Conservation (phyloP, 768 basidiomycete genomes). For the Hydnomerulius pinastri region DNA sequence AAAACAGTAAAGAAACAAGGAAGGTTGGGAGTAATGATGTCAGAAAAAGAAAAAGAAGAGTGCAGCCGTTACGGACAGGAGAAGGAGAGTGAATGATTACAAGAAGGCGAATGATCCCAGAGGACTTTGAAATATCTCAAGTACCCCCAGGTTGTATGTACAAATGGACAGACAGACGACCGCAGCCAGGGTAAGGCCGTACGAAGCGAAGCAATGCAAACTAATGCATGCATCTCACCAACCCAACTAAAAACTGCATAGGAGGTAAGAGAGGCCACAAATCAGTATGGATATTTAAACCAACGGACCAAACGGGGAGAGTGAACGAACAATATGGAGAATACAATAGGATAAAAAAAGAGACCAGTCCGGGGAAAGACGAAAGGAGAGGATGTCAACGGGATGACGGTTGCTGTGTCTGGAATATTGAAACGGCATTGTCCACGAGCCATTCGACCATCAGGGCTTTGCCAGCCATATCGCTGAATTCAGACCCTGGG, state of each 20-base stretch:
- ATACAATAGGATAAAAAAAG: conserved; percentile 32
- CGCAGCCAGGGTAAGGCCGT: no score
- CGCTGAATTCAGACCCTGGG: conserved; percentile 86
- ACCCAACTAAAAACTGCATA: conserved; percentile 6
- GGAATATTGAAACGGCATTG: conserved; percentile 66
- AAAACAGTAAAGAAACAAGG: conserved; percentile 4
- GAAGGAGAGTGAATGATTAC: neutral
- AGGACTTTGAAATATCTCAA: neutral
- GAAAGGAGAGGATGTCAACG: conserved; percentile 14
- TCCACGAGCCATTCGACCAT: conserved; percentile 95
- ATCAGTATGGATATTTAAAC: conserved; percentile 11
- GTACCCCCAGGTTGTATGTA: neutral
- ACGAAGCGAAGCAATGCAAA: neutral
- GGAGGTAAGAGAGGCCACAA: conserved; percentile 15
- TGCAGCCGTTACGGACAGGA: neutral
- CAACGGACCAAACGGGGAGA: conserved; percentile 8
- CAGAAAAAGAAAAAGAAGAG: neutral
- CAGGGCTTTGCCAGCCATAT: conserved; percentile 96
- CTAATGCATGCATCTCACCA: conserved; percentile 6
- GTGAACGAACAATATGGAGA: conserved; percentile 17
- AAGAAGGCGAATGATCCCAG: neutral
- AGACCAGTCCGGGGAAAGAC: conserved; percentile 3
- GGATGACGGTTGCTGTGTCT: conserved; percentile 10
- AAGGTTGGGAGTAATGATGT: neutral
- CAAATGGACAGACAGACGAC: neutral